These are phyloP conservation scores for Talaromyces piceae DNA, from an alignment of 2,329 filamentous ascomycete species.

Conservation along the genomic window DNA sequence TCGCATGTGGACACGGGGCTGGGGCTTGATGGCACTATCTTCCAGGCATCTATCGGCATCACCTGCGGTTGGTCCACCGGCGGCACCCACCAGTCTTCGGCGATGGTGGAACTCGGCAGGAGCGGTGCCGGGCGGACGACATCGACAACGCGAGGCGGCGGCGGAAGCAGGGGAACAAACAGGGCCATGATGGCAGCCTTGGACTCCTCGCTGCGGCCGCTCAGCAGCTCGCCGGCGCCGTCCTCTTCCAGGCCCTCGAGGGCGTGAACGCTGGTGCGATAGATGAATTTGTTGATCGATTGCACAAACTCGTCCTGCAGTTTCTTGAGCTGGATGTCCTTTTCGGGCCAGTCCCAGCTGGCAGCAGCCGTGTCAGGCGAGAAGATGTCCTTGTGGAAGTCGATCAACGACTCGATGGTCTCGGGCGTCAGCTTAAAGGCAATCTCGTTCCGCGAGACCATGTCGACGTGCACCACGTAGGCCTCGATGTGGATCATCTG, in stretches of 20 bases:
- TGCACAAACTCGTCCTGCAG: slow-evolving; percentile 95
- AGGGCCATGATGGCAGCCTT: slow-evolving; percentile 77
- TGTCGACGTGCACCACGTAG: slow-evolving; percentile 98
- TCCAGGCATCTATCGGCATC: slow-evolving; percentile 73
- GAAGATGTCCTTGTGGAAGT: slow-evolving; percentile 95
- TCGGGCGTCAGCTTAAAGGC: slow-evolving; percentile 95
- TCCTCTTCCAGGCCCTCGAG: slow-evolving; percentile 96
- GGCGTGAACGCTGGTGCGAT: slow-evolving; percentile 76
- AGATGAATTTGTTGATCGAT: slow-evolving; percentile 95
- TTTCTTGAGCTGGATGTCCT: slow-evolving; percentile 94
- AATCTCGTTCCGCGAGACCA: slow-evolving; percentile 95
- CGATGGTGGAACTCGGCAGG: slow-evolving; percentile 71
- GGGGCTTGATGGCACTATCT: slow-evolving; percentile 80
- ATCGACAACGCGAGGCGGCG: slow-evolving; percentile 78
- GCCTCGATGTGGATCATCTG: slow-evolving; percentile 90
- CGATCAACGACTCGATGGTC: slow-evolving; percentile 84
- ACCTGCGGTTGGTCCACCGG: slow-evolving; percentile 55
- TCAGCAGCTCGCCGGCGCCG: slow-evolving; percentile 84
- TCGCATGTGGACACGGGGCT: slow-evolving; percentile 66
- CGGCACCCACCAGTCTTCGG: slow-evolving; percentile 75
- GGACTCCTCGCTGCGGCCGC: slow-evolving; percentile 86
- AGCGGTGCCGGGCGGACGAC: slow-evolving; percentile 79
- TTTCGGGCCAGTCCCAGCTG: slow-evolving; percentile 93
- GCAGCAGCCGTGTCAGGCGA: slow-evolving; percentile 81
- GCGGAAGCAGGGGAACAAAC: slow-evolving; percentile 77